These are phyloP conservation scores for Ophiostoma perfectum DNA, from an alignment of 2,329 filamentous ascomycete species.

Conservation along the genomic window DNA sequence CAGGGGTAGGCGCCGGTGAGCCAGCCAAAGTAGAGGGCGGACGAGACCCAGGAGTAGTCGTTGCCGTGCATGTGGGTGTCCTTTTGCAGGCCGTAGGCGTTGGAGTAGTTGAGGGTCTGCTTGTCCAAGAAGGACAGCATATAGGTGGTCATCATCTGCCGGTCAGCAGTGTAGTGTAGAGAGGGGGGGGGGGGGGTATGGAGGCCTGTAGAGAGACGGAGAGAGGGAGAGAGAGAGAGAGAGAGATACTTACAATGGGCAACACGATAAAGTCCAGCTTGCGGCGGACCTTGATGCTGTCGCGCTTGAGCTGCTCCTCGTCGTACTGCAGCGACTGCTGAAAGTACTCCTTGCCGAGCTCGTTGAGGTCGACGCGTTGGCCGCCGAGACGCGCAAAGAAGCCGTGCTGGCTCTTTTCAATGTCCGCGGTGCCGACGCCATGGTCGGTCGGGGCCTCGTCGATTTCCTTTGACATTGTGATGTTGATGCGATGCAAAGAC, in stretches of 20 bases:
- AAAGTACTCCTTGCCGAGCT: slow-evolving; percentile 31
- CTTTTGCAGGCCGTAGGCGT: slow-evolving; percentile 39
- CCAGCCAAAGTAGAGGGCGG: slow-evolving; percentile 42
- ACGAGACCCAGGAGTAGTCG: slow-evolving; percentile 42
- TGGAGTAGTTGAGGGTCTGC: slow-evolving; percentile 36
- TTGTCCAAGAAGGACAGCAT: slow-evolving; percentile 36
- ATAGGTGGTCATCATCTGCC: slow-evolving; percentile 34
- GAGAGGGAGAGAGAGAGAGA: no score
- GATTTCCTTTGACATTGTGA: slow-evolving; percentile 16
- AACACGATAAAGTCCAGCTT: slow-evolving; percentile 37
- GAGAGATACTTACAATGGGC: slow-evolving; percentile 31
- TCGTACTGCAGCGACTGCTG: slow-evolving; percentile 35
- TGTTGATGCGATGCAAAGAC: neutral
- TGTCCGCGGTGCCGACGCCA: slow-evolving; percentile 2
- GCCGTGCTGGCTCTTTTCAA: slow-evolving; percentile 14
- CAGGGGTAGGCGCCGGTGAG: slow-evolving; percentile 38
- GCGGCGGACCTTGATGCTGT: slow-evolving; percentile 32
- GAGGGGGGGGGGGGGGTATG: no score
- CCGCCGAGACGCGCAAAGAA: neutral
- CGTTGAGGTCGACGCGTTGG: slow-evolving; percentile 21
- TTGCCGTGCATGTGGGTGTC: slow-evolving; percentile 39
- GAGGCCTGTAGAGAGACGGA: neutral
- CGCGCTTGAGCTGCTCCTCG: slow-evolving; percentile 32
- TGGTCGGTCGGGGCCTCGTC: neutral
- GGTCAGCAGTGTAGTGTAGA: neutral